phyloP scores from a whole-genome alignment of 306 rosid species.

The Quercus aquifolioides region DNA sequence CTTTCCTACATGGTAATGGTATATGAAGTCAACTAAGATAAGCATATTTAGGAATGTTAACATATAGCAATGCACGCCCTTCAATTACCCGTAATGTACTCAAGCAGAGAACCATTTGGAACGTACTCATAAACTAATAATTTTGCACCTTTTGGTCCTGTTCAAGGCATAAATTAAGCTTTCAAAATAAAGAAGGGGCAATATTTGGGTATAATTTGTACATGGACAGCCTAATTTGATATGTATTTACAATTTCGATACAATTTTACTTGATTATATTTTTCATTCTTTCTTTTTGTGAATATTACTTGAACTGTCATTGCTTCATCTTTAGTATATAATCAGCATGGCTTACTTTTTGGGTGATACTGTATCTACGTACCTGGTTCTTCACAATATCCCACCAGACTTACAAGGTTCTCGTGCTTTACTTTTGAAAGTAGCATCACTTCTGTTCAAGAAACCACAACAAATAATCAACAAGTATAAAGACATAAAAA shows the following conservation, averaged over 20 bases:
- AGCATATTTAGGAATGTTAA: constrained; percentile 1
- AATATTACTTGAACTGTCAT: background rate
- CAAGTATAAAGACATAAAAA: background rate
- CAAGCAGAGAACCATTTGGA: constrained; percentile 78
- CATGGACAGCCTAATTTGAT: background rate
- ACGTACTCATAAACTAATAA: constrained; percentile 72
- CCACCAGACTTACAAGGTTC: constrained; percentile 72
- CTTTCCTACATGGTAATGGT: constrained; percentile 32
- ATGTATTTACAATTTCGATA: too few species aligned
- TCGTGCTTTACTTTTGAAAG: constrained; percentile 63
- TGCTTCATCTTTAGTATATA: too few species aligned
- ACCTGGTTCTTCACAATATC: constrained; percentile 85
- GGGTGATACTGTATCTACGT: background rate
- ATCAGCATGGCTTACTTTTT: background rate
- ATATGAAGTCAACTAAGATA: background rate
- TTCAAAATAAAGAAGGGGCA: constrained; percentile 10
- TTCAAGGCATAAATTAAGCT: constrained; percentile 16
- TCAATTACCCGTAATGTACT: constrained; percentile 57
- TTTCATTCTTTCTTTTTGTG: background rate
- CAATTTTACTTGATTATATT: background rate
- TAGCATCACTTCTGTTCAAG: constrained; percentile 59
- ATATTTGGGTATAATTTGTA: background rate
- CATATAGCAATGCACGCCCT: background rate
- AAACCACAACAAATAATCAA: constrained; percentile 15
- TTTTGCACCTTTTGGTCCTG: constrained; percentile 52